Evolutionary conservation across 352 stramenopile species (phyloP).

Genomic region (Pythium aristosporum): DNA sequence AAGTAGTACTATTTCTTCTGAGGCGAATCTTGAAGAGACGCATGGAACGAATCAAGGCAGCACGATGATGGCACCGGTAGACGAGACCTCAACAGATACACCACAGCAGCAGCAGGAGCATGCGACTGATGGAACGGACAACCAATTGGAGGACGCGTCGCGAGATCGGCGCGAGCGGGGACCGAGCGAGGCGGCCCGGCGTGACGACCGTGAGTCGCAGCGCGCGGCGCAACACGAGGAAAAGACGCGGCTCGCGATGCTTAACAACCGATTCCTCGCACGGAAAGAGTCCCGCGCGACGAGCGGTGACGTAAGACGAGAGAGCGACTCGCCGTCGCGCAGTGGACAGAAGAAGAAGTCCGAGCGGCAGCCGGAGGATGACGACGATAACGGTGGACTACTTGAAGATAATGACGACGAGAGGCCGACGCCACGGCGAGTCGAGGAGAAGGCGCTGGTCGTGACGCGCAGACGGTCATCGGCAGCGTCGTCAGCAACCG

Average conservation of each 20-base stretch:
- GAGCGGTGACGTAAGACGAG: background rate
- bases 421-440: background rate
- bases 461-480: constrained; percentile 20
- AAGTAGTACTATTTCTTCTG: constrained; percentile 2
- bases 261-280: constrained; percentile 56
- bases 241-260: constrained; percentile 24
- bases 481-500: constrained; percentile 7
- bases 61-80: constrained; percentile 21
- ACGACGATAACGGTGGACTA: constrained; percentile 2
- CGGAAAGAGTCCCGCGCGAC: constrained; percentile 27
- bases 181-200: constrained; percentile 35
- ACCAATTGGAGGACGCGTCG: background rate
- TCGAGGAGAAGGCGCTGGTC: constrained; percentile 23
- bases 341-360: background rate
- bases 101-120: background rate
- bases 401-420: constrained; percentile 3
- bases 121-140: background rate
- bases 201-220: constrained; percentile 40
- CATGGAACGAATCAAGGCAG: background rate
- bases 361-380: constrained; percentile 5
- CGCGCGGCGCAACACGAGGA: constrained; percentile 28
- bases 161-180: background rate
- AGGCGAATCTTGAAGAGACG: constrained; percentile 24
- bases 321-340: background rate
- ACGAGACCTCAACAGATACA: background rate